Evolutionary conservation across 2,329 filamentous ascomycete genomes (phyloP).

Genomic region (Incumbomyces delicatus): DNA sequence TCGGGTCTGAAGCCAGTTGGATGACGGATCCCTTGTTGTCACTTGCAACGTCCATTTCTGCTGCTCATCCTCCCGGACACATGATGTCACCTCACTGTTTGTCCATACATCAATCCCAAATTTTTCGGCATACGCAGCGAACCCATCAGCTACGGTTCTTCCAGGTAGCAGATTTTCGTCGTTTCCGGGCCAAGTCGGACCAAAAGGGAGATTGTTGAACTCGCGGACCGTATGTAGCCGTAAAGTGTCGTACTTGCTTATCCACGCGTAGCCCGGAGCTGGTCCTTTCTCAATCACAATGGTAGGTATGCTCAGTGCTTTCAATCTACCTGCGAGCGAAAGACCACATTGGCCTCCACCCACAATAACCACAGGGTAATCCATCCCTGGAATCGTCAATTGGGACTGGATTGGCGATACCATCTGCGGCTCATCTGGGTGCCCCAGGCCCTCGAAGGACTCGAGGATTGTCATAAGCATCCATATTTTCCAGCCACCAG

Average conservation of each 20-base stretch:
- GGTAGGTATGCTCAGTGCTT: constrained; percentile 33
- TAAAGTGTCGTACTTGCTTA: constrained; percentile 36
- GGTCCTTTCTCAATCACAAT: constrained; percentile 37
- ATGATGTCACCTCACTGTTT: constrained; percentile 28
- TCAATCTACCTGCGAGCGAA: constrained; percentile 33
- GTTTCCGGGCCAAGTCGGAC: constrained; percentile 19
- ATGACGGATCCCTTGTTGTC: background rate
- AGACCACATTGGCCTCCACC: constrained; percentile 39
- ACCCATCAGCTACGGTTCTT: constrained; percentile 16
- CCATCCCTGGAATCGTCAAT: constrained; percentile 17
- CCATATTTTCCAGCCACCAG: constrained; percentile 22
- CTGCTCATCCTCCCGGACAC: constrained; percentile 29
- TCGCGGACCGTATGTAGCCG: constrained; percentile 21
- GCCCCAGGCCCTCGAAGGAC: constrained; percentile 14
- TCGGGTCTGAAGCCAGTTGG: background rate
- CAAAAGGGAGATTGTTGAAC: constrained; percentile 22
- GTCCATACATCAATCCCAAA: constrained; percentile 27
- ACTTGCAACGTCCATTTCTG: constrained; percentile 29
- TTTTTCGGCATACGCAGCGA: constrained; percentile 16
- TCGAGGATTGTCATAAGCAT: constrained; percentile 22
- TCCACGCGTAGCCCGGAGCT: constrained; percentile 38
- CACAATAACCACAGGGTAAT: constrained; percentile 26
- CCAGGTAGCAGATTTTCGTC: constrained; percentile 20
- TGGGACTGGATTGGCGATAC: background rate
- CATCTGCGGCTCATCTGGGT: constrained; percentile 16